Evolutionary conservation across 169 alveolate genomes (phyloP).

Genomic region (Plasmodium berghei): DNA sequence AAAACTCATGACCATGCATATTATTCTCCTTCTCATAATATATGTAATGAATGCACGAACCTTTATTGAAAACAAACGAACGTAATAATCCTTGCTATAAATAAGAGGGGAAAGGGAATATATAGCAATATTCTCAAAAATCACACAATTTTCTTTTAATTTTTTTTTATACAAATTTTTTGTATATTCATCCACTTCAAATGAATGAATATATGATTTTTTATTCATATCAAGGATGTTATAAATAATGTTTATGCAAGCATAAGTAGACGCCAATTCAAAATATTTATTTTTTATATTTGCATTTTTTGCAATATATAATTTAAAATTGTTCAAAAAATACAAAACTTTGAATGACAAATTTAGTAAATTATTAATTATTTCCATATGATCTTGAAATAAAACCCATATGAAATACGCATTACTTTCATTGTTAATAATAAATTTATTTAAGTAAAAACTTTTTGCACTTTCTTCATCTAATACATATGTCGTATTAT

Average conservation of each 20-base stretch:
- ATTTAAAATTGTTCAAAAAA: constrained; percentile 39
- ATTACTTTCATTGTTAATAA: constrained; percentile 17
- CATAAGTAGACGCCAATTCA: constrained; percentile 29
- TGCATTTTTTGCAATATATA: constrained; percentile 36
- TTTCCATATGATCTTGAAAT: constrained; percentile 63
- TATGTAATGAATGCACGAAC: neutral
- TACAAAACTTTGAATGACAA: constrained; percentile 30
- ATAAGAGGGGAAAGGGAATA: constrained; percentile 15
- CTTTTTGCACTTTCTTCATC: constrained; percentile 46
- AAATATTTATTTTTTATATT: constrained; percentile 55
- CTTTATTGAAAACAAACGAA: constrained; percentile 46
- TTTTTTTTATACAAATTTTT: constrained; percentile 34
- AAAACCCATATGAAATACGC: constrained; percentile 43
- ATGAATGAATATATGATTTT: constrained; percentile 33
- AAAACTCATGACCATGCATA: no score
- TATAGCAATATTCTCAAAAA: constrained; percentile 47
- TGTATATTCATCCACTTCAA: constrained; percentile 57
- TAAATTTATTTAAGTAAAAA: constrained; percentile 19
- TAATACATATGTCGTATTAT: constrained; percentile 11
- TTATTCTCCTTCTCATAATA: no score
- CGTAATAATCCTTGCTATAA: constrained; percentile 30
- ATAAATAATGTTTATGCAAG: constrained; percentile 59
- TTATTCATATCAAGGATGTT: constrained; percentile 44
- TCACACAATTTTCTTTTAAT: constrained; percentile 14
- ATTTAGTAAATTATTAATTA: constrained; percentile 46